These are phyloP conservation scores for Apiotrichum mycotoxinovorans DNA, from an alignment of 1,284 basidiomycete genomes.

Conservation along the genomic window DNA sequence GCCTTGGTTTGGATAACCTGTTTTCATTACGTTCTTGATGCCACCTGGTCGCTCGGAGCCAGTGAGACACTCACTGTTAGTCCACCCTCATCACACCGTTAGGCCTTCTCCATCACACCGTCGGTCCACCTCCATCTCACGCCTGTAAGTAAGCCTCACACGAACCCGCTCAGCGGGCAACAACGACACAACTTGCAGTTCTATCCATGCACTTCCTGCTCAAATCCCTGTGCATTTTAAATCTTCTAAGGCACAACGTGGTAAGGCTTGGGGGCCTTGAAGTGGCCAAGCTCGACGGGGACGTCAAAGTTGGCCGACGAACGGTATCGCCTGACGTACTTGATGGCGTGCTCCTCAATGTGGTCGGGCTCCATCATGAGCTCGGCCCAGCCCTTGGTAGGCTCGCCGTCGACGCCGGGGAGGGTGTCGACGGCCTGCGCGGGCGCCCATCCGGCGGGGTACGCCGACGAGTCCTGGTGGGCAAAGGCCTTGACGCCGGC, in stretches of 20 bases:
- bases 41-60: too few relatives aligned
- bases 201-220: too few relatives aligned
- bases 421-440: conserved; percentile 54
- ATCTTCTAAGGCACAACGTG: conserved; percentile 51
- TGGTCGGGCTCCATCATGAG: conserved; percentile 66
- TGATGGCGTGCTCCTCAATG: conserved; percentile 86
- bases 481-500: conserved; percentile 59
- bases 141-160: too few relatives aligned
- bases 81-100: too few relatives aligned
- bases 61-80: too few relatives aligned
- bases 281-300: conserved; percentile 49
- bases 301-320: conserved; percentile 56
- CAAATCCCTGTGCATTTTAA: conserved; percentile 7
- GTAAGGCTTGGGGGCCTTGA: conserved; percentile 50
- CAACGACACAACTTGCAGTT: too few relatives aligned
- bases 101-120: too few relatives aligned
- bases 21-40: too few relatives aligned
- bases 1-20: too few relatives aligned
- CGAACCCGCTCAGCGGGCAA: too few relatives aligned
- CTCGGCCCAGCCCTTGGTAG: conserved; percentile 54
- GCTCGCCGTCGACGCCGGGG: conserved; percentile 48
- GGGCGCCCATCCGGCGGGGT: conserved; percentile 46
- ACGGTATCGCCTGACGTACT: conserved; percentile 85
- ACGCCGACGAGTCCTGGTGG: conserved; percentile 45
- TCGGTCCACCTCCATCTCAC: too few relatives aligned